phyloP scores from a whole-genome alignment of 495 filamentous ascomycete species.

The Wilcoxina mikolae region DNA sequence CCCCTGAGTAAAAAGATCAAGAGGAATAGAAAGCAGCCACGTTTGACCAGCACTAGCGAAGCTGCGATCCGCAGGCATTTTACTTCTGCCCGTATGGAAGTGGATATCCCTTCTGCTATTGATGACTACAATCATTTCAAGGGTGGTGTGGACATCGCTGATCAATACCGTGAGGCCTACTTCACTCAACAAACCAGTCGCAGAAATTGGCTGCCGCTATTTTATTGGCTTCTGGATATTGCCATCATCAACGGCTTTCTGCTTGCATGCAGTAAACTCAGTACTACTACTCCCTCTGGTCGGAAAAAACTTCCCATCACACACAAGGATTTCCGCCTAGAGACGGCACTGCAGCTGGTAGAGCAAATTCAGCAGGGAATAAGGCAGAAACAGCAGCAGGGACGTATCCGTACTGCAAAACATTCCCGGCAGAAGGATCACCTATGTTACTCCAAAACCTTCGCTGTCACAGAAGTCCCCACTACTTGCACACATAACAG shows the following conservation, averaged over 20 bases:
- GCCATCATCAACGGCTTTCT: constrained; percentile 9
- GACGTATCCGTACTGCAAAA: neutral
- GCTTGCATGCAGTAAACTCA: neutral
- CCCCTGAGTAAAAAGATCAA: neutral
- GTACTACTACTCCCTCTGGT: neutral
- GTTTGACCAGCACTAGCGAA: neutral
- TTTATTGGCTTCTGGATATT: constrained; percentile 27
- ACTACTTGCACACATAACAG: no score
- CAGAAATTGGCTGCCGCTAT: constrained; percentile 9
- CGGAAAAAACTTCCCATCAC: neutral
- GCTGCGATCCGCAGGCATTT: neutral
- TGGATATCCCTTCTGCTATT: neutral
- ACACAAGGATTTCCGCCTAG: neutral
- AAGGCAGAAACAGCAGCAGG: neutral
- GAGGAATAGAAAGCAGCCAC: neutral
- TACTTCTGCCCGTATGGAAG: neutral
- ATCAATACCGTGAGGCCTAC: neutral
- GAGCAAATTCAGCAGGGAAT: neutral
- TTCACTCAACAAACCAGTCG: neutral
- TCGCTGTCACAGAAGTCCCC: neutral
- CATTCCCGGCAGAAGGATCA: neutral
- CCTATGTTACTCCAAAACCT: neutral
- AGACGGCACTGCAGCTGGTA: neutral
- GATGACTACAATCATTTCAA: neutral
- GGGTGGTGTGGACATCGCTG: neutral